These are phyloP conservation scores for Leccinum pachyderme DNA, from an alignment of 1,284 basidiomycete species.

Conservation along the genomic window DNA sequence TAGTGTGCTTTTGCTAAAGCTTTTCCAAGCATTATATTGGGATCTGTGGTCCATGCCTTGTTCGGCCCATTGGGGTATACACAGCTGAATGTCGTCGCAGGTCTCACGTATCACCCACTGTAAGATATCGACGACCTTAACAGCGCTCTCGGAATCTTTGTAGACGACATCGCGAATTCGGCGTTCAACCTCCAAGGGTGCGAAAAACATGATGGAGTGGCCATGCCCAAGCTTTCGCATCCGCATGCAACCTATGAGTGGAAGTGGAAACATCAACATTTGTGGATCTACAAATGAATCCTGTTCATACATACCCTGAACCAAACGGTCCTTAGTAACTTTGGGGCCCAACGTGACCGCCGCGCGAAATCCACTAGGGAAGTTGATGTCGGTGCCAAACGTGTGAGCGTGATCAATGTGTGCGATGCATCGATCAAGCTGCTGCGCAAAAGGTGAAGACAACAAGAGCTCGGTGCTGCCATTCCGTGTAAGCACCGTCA, in stretches of 20 bases:
- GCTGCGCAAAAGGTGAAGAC: too few relatives aligned
- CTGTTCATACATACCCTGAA: slow-evolving; percentile 43
- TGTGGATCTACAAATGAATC: neutral
- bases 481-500: too few relatives aligned
- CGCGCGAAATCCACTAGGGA: too few relatives aligned
- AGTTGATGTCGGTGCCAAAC: too few relatives aligned
- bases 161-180: slow-evolving; percentile 35
- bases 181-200: slow-evolving; percentile 45
- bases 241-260: slow-evolving; percentile 43
- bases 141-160: neutral
- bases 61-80: slow-evolving; percentile 44
- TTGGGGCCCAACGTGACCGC: too few relatives aligned
- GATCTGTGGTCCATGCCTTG: slow-evolving; percentile 45
- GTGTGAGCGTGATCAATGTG: too few relatives aligned
- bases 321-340: slow-evolving; percentile 52
- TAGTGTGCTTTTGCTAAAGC: slow-evolving; percentile 12
- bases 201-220: slow-evolving; percentile 51
- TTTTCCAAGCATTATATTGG: slow-evolving; percentile 35
- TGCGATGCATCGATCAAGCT: too few relatives aligned
- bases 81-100: slow-evolving; percentile 40
- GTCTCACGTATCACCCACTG: slow-evolving; percentile 48
- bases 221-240: slow-evolving; percentile 51
- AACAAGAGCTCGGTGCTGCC: too few relatives aligned
- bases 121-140: slow-evolving; percentile 32
- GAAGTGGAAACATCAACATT: neutral